These are phyloP conservation scores for Biscutella laevigata DNA, from an alignment of 441 rosid species.

Conservation along the genomic window DNA sequence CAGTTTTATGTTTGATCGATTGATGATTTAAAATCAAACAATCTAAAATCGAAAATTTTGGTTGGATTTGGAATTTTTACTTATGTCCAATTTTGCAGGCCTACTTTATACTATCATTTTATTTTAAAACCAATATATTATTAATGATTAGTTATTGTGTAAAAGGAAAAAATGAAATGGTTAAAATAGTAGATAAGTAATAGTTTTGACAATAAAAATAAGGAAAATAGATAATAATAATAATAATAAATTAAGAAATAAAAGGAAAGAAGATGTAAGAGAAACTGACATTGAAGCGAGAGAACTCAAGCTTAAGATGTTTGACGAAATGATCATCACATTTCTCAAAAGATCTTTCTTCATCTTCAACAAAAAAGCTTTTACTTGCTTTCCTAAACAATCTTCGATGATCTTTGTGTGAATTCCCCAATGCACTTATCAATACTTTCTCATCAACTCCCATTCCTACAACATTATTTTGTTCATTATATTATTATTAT, in stretches of 20 bases:
- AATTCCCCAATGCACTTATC: constrained; percentile 46
- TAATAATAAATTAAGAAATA: neutral
- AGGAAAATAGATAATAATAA: too few species aligned
- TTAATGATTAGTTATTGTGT: too few species aligned
- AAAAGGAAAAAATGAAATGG: too few species aligned
- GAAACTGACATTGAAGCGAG: constrained; percentile 59
- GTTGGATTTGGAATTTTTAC: too few species aligned
- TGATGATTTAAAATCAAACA: too few species aligned
- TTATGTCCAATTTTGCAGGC: too few species aligned
- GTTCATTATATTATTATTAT: neutral
- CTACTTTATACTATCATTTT: too few species aligned
- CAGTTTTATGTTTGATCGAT: too few species aligned
- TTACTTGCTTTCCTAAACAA: constrained; percentile 43
- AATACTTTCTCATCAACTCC: constrained; percentile 76
- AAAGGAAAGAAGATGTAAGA: neutral
- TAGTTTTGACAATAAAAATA: too few species aligned
- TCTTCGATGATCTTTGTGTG: constrained; percentile 45
- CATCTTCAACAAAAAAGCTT: constrained; percentile 56
- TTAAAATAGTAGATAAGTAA: too few species aligned
- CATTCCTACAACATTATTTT: constrained; percentile 32
- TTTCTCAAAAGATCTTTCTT: constrained; percentile 54
- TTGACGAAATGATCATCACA: constrained; percentile 46
- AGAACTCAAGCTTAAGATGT: constrained; percentile 67
- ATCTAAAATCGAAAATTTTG: too few species aligned
- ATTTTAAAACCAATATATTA: too few species aligned